Conservation (phyloP, 495 filamentous ascomycete species). For the Podospora sp. region DNA sequence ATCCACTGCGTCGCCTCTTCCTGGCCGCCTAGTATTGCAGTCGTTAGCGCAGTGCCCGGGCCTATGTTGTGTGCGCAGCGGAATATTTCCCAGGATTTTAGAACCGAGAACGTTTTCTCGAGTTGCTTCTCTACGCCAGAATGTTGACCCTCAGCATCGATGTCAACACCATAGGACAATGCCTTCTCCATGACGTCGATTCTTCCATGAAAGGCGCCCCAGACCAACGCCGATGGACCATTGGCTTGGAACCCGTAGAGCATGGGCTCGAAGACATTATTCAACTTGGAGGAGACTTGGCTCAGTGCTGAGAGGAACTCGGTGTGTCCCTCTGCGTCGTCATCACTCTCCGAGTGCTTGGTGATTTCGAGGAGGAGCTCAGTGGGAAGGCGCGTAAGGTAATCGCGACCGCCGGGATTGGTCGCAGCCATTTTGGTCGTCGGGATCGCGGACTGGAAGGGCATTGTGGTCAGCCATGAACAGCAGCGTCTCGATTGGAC, state of each 20-base stretch:
- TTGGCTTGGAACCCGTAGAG: background rate
- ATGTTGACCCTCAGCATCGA: background rate
- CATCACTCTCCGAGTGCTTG: no score
- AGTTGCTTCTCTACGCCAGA: background rate
- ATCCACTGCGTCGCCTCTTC: no score
- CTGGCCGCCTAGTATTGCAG: no score
- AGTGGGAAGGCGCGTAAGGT: no score
- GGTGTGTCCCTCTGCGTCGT: no score
- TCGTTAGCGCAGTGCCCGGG: background rate
- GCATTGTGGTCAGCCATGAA: no score
- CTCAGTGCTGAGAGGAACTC: background rate
- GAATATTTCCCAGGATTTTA: background rate
- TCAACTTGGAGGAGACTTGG: background rate
- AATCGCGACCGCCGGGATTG: no score
- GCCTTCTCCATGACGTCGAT: background rate
- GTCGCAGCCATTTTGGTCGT: no score
- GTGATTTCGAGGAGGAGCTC: no score
- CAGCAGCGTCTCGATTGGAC: no score
- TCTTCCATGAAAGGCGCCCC: background rate
- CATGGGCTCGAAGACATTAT: background rate
- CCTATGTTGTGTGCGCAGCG: background rate
- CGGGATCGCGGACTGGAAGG: no score
- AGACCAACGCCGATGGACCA: background rate
- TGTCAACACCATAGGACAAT: background rate
- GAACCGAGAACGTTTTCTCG: background rate